These are phyloP conservation scores for Capsicum baccatum DNA, from an alignment of 257 asterid genomes.

Conservation along the genomic window DNA sequence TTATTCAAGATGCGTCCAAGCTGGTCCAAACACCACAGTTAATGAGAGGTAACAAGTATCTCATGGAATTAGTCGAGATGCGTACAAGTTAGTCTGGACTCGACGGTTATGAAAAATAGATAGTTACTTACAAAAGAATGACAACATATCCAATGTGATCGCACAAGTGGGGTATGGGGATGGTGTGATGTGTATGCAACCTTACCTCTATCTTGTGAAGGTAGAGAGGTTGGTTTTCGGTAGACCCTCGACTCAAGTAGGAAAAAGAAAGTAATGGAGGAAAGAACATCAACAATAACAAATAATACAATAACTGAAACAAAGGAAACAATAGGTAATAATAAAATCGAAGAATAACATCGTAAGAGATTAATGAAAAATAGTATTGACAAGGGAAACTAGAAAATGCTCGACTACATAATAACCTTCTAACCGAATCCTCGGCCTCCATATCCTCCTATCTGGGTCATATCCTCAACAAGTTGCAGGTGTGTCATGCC, in stretches of 20 bases:
- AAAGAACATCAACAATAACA: too few species aligned
- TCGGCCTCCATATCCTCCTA: background rate
- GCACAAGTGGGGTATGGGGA: too few species aligned
- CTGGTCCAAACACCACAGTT: background rate
- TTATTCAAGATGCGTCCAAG: background rate
- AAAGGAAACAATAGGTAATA: background rate
- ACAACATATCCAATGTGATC: too few species aligned
- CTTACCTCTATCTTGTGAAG: too few species aligned
- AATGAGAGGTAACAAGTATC: background rate
- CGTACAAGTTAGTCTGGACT: rapidly evolving
- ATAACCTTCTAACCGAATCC: background rate
- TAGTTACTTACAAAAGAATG: background rate
- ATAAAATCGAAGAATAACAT: background rate
- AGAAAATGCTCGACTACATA: background rate
- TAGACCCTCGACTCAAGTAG: too few species aligned
- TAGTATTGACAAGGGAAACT: background rate
- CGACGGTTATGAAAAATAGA: background rate
- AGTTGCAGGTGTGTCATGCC: too few species aligned
- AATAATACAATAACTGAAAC: too few species aligned
- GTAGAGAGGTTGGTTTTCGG: too few species aligned
- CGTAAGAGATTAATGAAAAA: background rate
- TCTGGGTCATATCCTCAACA: background rate
- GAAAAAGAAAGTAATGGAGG: too few species aligned
- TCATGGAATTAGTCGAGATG: background rate
- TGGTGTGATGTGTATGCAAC: too few species aligned